Evolutionary conservation across 495 filamentous ascomycete species (phyloP).

Genomic region (Sporormia fimetaria): DNA sequence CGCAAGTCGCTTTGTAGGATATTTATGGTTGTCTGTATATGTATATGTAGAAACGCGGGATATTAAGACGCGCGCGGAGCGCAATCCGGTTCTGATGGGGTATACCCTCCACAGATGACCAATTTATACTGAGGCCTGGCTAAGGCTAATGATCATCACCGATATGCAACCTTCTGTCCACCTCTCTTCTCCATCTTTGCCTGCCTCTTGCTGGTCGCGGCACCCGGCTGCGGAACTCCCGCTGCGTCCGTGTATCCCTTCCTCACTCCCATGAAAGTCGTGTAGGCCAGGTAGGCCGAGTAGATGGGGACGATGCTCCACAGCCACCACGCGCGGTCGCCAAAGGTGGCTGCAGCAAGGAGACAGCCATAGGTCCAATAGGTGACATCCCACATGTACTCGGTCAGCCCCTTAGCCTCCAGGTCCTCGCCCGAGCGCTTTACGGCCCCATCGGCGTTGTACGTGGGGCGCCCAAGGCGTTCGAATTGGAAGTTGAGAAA

Average conservation of each 20-base stretch:
- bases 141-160: slow-evolving; percentile 20
- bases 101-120: too few species aligned
- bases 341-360: slow-evolving; percentile 30
- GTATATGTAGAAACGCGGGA: slow-evolving; percentile 12
- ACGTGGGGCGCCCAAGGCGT: slow-evolving; percentile 64
- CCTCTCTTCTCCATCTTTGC: slow-evolving; percentile 35
- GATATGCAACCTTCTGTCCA: slow-evolving; percentile 32
- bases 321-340: slow-evolving; percentile 34
- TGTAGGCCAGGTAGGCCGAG: slow-evolving; percentile 28
- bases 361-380: slow-evolving; percentile 61
- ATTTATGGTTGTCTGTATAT: slow-evolving; percentile 12
- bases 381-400: slow-evolving; percentile 94
- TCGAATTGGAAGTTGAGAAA: slow-evolving; percentile 76
- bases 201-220: slow-evolving; percentile 31
- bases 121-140: too few species aligned
- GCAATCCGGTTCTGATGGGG: background rate
- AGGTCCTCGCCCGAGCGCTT: slow-evolving; percentile 76
- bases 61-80: background rate
- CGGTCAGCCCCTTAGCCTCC: slow-evolving; percentile 75
- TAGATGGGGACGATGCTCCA: slow-evolving; percentile 33
- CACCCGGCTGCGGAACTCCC: slow-evolving; percentile 10
- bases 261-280: slow-evolving; percentile 27
- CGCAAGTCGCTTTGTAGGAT: slow-evolving; percentile 11
- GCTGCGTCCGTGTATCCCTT: slow-evolving; percentile 24
- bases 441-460: slow-evolving; percentile 47